Percentiles rank a stretch among this genome's conserved stretches.
Conservation (phyloP, 495 filamentous ascomycete genomes). For the Hypoxylon perforatum region DNA sequence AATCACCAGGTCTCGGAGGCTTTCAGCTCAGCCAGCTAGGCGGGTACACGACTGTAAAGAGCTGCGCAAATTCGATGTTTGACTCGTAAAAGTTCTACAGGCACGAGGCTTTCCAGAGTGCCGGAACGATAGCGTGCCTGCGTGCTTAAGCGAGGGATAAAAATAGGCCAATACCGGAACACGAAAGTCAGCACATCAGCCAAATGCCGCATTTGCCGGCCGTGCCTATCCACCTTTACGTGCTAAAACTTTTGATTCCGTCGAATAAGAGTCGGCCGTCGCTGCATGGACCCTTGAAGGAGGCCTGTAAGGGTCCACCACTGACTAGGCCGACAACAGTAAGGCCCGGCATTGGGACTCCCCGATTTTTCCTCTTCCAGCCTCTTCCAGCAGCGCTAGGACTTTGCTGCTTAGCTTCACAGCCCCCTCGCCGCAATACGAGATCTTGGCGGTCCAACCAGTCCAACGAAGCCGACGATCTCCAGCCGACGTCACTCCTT, state of each 20-base stretch:
- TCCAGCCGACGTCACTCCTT: constrained; percentile 35
- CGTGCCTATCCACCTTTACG: constrained; percentile 8
- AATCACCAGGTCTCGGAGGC: constrained; percentile 7
- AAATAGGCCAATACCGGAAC: constrained; percentile 20
- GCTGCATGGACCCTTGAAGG: constrained; percentile 5
- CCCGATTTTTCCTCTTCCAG: constrained; percentile 30
- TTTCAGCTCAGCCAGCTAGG: constrained; percentile 10
- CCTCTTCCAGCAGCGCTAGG: constrained; percentile 14
- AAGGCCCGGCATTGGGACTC: constrained; percentile 18
- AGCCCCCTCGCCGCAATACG: constrained; percentile 38
- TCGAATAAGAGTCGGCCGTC: constrained; percentile 7
- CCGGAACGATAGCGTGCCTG: constrained; percentile 32
- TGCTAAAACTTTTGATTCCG: neutral
- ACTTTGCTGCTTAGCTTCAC: constrained; percentile 20
- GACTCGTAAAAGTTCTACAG: constrained; percentile 15
- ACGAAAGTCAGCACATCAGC: constrained; percentile 27
- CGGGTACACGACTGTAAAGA: neutral
- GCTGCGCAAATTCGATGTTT: neutral
- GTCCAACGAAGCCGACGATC: constrained; percentile 29
- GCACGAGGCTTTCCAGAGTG: constrained; percentile 20
- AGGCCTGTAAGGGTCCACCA: neutral
- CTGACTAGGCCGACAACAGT: constrained; percentile 6
- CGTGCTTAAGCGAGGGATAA: constrained; percentile 26
- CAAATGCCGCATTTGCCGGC: constrained; percentile 21
- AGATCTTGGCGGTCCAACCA: constrained; percentile 38